phyloP scores from a whole-genome alignment of 306 rosid genomes.

The Trifolium repens region DNA sequence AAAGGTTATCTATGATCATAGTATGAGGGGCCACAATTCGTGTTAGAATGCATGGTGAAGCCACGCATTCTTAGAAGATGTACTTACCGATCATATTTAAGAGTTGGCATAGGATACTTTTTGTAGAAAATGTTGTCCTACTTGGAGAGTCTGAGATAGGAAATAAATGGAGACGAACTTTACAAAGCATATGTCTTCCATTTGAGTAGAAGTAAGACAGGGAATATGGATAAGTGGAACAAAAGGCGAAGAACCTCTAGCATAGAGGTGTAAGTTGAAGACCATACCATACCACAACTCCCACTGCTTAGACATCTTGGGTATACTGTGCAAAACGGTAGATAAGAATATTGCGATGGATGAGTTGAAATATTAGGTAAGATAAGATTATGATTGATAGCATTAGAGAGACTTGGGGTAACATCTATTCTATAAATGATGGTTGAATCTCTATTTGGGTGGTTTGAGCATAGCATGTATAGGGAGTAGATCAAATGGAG shows the following conservation, averaged over 20 bases:
- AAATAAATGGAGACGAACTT: not conserved
- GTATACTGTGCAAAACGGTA: not conserved
- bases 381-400: not conserved
- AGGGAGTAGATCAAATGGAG: not conserved
- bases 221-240: not conserved
- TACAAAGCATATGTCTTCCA: no score
- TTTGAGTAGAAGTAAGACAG: not conserved
- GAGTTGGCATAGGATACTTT: not conserved
- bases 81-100: not conserved
- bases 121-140: not conserved
- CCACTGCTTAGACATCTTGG: not conserved
- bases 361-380: not conserved
- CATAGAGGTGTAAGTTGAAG: not conserved
- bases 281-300: not conserved
- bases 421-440: not conserved
- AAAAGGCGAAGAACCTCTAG: not conserved
- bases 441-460: not conserved
- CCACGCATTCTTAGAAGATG: not conserved
- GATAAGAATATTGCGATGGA: not conserved
- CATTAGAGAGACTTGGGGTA: not conserved
- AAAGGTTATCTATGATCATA: not conserved
- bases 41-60: not conserved
- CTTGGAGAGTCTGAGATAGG: not conserved
- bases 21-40: not conserved
- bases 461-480: not conserved